phyloP scores from a whole-genome alignment of 768 basidiomycete genomes.

The Rhodosporidiobolus sp. region DNA sequence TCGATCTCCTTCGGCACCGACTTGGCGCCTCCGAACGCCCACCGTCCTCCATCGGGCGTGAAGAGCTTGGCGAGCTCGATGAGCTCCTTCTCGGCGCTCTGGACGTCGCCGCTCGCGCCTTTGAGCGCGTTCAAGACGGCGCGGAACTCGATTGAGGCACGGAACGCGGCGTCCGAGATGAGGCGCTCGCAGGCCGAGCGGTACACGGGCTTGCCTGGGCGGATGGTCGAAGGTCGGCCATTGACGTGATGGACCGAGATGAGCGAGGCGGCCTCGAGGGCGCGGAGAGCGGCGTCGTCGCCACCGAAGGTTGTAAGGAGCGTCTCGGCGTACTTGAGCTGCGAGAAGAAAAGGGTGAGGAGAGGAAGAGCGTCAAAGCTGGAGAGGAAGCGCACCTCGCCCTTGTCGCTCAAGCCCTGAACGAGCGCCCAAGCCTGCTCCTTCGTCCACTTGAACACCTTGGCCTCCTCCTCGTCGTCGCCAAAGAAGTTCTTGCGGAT shows the following conservation, averaged over 20 bases:
- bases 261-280: constrained; percentile 79
- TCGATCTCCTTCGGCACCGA: constrained; percentile 54
- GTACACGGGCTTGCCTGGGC: constrained; percentile 87
- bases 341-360: constrained; percentile 40
- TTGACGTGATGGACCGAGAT: constrained; percentile 66
- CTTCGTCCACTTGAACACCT: constrained; percentile 72
- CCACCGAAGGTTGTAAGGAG: constrained; percentile 85
- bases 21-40: constrained; percentile 53
- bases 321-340: constrained; percentile 79
- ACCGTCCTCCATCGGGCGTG: constrained; percentile 50
- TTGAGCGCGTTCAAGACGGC: constrained; percentile 18
- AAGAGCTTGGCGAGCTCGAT: constrained; percentile 66
- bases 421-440: constrained; percentile 86
- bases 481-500: constrained; percentile 88
- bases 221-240: constrained; percentile 76
- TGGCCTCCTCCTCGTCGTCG: constrained; percentile 84
- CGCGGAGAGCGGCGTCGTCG: constrained; percentile 74
- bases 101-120: constrained; percentile 53
- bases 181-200: constrained; percentile 78
- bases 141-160: constrained; percentile 26
- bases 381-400: constrained; percentile 49
- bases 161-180: constrained; percentile 61
- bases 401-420: constrained; percentile 64
- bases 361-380: background rate
- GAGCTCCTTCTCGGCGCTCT: constrained; percentile 57